phyloP scores from a whole-genome alignment of 2,329 filamentous ascomycete species.

The Nothophoma quercina region DNA sequence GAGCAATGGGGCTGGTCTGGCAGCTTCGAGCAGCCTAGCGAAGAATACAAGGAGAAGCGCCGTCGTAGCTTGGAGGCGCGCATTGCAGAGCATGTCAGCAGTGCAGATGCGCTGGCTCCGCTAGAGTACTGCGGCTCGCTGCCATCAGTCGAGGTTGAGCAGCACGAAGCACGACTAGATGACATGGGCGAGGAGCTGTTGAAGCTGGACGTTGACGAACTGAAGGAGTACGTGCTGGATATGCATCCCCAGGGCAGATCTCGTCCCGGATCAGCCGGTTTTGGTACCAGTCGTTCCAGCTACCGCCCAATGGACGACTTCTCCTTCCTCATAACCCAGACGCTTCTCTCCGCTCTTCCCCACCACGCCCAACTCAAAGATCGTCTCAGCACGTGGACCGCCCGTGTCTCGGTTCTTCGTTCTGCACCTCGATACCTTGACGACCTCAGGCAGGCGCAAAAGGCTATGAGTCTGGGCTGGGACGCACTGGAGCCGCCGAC shows the following conservation, averaged over 20 bases:
- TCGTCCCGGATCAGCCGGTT: constrained; percentile 55
- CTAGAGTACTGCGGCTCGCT: constrained; percentile 75
- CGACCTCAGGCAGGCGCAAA: constrained; percentile 69
- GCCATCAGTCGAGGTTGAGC: constrained; percentile 66
- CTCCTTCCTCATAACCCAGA: constrained; percentile 87
- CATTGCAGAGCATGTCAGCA: constrained; percentile 41
- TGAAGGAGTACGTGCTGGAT: constrained; percentile 86
- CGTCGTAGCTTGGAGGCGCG: constrained; percentile 42
- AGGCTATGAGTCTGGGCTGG: constrained; percentile 72
- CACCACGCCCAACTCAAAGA: constrained; percentile 76
- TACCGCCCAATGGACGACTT: constrained; percentile 85
- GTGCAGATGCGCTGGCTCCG: constrained; percentile 32
- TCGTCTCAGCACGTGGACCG: constrained; percentile 79
- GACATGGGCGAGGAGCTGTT: constrained; percentile 76
- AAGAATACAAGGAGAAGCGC: constrained; percentile 34
- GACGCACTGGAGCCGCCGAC: constrained; percentile 60
- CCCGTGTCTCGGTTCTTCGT: constrained; percentile 76
- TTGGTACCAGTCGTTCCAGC: constrained; percentile 44
- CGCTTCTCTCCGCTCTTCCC: constrained; percentile 87
- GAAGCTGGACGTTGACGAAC: constrained; percentile 78
- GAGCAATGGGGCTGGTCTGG: constrained; percentile 67
- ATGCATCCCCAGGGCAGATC: constrained; percentile 68
- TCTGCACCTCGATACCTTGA: constrained; percentile 74
- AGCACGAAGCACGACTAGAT: constrained; percentile 76
- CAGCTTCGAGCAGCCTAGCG: constrained; percentile 53